Evolutionary conservation across 371 early-diverging fungal species (phyloP), one percentile per base, ranked within the genome.

Genomic region (Encephalitozoon intestinalis): DNA sequence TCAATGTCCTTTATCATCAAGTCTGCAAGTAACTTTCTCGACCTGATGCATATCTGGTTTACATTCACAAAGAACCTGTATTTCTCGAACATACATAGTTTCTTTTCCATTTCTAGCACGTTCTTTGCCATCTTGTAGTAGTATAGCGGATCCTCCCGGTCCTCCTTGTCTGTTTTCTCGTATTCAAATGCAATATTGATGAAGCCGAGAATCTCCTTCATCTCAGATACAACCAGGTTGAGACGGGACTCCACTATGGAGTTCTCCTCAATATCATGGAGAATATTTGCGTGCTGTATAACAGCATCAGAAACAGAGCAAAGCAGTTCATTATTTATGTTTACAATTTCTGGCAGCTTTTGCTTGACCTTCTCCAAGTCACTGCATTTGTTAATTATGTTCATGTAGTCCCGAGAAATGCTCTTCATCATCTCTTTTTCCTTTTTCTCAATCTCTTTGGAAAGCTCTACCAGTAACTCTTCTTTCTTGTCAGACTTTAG

Each of bases 361-460:
- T 37, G 52, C 34, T 41, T 44, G 4, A 76, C 12, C 51, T 12
- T 25, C 30, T 80, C 72, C 49, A 80, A 65, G 11, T 51, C 44
- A 43, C 30, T 46, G 49, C 80, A 80, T 46, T 51, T 76, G 21
- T 67, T 54, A n/a, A 80, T 72, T 15, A 80, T 70, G 37, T 66
- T 46, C 21, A 76, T 23, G 51, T 80, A 80, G 44, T 63, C 76
- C 44, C 50, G 23, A 18, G 72, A 34, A n/a, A 80, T 46, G 18
- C 63, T 46, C 18, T 34, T 34, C 23, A 49, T 26, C 72, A 80
- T 70, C 18, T 39, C 52, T 43, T 41, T 72, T 54, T 72, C 73
- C 39, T 63, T 50, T 0, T 40, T 49, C 58, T 76, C 76, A 52
- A 80, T 76, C 63, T 67, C 58, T 31, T 40, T 70, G 2, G 67